Conservation (phyloP, 176 grass and related monocot genomes). For the Chloris gayana region DNA sequence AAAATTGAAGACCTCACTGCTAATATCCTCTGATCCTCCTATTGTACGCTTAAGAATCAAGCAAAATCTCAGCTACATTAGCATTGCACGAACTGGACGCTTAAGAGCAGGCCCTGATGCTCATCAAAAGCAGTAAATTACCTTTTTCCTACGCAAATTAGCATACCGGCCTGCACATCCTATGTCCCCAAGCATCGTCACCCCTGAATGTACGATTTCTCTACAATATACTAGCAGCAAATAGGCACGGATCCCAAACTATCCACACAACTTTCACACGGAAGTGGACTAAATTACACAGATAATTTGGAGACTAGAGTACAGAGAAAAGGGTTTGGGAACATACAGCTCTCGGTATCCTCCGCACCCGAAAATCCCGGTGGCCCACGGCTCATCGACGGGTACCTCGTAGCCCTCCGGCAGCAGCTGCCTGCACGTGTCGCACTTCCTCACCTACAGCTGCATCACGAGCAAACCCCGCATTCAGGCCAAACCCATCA, state of each 20-base stretch:
- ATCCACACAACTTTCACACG: neutral
- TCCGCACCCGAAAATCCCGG: constrained; percentile 68
- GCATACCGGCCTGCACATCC: neutral
- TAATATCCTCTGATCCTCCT: neutral
- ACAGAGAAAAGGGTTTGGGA: neutral
- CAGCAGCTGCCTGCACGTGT: constrained; percentile 56
- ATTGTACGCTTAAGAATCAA: neutral
- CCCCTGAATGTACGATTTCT: neutral
- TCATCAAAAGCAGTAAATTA: neutral
- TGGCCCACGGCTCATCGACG: constrained; percentile 37
- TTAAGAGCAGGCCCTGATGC: neutral
- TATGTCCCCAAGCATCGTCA: neutral
- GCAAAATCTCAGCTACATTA: neutral
- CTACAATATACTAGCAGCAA: neutral
- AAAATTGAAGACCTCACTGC: neutral
- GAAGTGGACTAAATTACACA: neutral
- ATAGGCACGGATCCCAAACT: neutral
- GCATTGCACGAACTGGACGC: neutral
- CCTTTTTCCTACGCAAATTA: neutral
- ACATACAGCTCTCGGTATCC: constrained; percentile 72
- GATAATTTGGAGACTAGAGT: neutral
- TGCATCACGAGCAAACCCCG: constrained; percentile 5
- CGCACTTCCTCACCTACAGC: constrained; percentile 54
- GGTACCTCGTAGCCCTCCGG: constrained; percentile 41
- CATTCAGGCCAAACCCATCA: neutral